Evolutionary conservation across 2,329 filamentous ascomycete genomes (phyloP), one percentile per base, ranked within the genome.

Genomic region (Sarocladium brachiariae): DNA sequence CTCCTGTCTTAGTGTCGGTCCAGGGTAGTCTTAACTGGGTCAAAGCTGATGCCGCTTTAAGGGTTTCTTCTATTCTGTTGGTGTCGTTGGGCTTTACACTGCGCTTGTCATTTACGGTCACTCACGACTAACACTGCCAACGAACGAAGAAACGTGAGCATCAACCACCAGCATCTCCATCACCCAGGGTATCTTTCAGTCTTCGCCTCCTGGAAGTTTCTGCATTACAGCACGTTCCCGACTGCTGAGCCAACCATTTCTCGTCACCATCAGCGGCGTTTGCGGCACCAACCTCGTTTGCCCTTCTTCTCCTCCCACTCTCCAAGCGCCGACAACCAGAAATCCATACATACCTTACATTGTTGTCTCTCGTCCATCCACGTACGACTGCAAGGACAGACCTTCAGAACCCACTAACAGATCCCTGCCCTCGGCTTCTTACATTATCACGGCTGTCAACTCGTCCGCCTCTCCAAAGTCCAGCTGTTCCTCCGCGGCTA

Each of bases 21-120:
- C 11, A 27, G 39, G 39, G 39, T 27, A 43, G n/a, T 3, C 27
- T 10, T 43, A 14, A 7, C 7, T 19, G 39, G 39, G 39, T 23
- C 11, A 16, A 47, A 47, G 43, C 43, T 47, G 27, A 47, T 16
- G 43, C 43, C 43, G 43, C 43, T 47, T 47, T 47, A 47, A 47
- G 27, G 39, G 23, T 25, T 27, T 7, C n/a, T 21, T 18, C 19
- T 21, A 4, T 23, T 23, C n/a, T n/a, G n/a, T n/a, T n/a, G n/a
- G n/a, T n/a, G n/a, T n/a, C n/a, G n/a, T n/a, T n/a, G n/a, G n/a
- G n/a, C n/a, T n/a, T n/a, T n/a, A n/a, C n/a, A n/a, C n/a, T n/a
- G n/a, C n/a, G n/a, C n/a, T n/a, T n/a, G n/a, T n/a, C n/a, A n/a
- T n/a, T n/a, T n/a, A n/a, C n/a, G n/a, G n/a, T n/a, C n/a, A n/a